Evolutionary conservation across 179 eudicot genomes (phyloP).

Genomic region (Heliamphora pulchella): DNA sequence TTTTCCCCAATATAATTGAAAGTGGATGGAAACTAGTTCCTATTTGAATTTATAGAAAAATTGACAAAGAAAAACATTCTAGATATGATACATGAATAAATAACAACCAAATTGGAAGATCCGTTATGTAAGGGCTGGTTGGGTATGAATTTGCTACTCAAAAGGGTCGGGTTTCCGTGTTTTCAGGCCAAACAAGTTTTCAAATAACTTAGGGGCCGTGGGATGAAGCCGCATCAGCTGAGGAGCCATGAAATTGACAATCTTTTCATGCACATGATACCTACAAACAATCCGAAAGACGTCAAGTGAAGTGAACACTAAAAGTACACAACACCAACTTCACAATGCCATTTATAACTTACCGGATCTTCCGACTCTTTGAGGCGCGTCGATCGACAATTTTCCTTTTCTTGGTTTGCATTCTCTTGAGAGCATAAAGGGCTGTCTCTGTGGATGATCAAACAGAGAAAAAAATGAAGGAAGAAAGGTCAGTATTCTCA

Average conservation of each 20-base stretch:
- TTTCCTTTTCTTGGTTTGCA: constrained; percentile 82
- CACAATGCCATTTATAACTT: background rate
- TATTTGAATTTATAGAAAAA: no score
- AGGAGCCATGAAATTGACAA: constrained; percentile 90
- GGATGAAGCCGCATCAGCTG: constrained; percentile 53
- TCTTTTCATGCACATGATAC: constrained; percentile 80
- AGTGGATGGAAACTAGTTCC: no score
- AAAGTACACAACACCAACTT: background rate
- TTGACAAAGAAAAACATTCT: no score
- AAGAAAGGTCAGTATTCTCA: background rate
- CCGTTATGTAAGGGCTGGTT: background rate
- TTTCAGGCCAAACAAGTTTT: constrained; percentile 65
- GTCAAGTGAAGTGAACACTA: background rate
- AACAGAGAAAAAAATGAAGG: background rate
- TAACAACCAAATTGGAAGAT: no score
- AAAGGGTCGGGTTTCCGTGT: constrained; percentile 33
- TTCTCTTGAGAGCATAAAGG: constrained; percentile 63
- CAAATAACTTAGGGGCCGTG: constrained; percentile 65
- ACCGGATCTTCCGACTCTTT: constrained; percentile 93
- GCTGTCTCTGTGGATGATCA: constrained; percentile 48
- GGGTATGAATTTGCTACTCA: constrained; percentile 13
- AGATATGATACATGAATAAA: no score
- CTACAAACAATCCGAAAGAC: constrained; percentile 29
- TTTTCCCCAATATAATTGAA: no score
- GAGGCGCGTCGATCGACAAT: constrained; percentile 88